Evolutionary conservation across 805 yeast species (phyloP).

Genomic region (Ogataea haglerorum): DNA sequence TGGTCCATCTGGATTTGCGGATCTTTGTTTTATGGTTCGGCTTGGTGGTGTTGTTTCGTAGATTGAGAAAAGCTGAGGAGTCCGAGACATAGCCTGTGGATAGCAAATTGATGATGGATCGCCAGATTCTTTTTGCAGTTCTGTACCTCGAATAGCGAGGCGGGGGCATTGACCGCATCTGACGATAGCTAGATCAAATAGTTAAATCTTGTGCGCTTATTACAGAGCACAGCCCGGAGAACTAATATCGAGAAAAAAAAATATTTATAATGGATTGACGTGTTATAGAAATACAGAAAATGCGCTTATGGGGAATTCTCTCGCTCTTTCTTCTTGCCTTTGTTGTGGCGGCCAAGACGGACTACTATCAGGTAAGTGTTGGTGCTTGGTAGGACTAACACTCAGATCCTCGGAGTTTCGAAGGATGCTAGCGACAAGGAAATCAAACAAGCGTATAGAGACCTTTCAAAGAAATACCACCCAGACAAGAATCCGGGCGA

Average conservation of each 20-base stretch:
- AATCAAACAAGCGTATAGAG: constrained; percentile 81
- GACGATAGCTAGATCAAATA: constrained; percentile 7
- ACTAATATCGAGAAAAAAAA: constrained; percentile 1
- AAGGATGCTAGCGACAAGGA: constrained; percentile 72
- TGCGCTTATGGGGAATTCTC: constrained; percentile 4
- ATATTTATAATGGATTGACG: constrained; percentile 11
- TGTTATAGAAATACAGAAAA: constrained; percentile 6
- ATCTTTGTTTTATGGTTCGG: constrained; percentile 28
- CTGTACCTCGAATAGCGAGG: constrained; percentile 35
- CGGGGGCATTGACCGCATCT: constrained; percentile 35
- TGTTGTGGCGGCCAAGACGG: constrained; percentile 34
- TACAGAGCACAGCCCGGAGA: constrained; percentile 11
- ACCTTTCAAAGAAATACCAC: constrained; percentile 79
- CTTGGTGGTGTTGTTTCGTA: constrained; percentile 20
- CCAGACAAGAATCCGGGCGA: constrained; percentile 91
- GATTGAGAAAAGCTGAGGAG: constrained; percentile 28
- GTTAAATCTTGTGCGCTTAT: constrained; percentile 11
- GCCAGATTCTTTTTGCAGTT: constrained; percentile 31
- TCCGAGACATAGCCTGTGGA: constrained; percentile 36
- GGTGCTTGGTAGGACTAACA: neutral
- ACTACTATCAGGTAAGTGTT: constrained; percentile 35
- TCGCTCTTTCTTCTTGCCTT: constrained; percentile 2
- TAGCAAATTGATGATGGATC: constrained; percentile 30
- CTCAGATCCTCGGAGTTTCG: constrained; percentile 60
- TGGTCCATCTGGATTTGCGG: constrained; percentile 31